Conservation (phyloP, 2,329 filamentous ascomycete genomes). For the Macrophomina phaseolina region DNA sequence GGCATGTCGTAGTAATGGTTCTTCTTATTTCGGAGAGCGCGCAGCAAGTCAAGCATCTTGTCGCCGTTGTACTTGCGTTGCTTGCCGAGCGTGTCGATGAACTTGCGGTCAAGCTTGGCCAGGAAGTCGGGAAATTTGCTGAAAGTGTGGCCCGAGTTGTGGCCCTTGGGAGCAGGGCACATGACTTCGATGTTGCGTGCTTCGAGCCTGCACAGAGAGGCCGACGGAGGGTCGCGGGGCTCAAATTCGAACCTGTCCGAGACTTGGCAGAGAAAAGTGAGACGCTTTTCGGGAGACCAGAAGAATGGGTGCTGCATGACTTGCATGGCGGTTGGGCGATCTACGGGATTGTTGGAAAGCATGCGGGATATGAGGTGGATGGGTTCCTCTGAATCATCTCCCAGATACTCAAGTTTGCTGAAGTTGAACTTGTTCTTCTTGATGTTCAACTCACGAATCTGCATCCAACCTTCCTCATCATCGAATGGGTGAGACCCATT, state of each 20-base stretch:
- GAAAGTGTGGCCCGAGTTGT: constrained; percentile 54
- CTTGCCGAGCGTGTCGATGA: constrained; percentile 88
- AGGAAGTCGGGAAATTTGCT: constrained; percentile 76
- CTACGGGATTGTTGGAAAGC: constrained; percentile 69
- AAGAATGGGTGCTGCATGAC: constrained; percentile 96
- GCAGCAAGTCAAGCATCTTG: constrained; percentile 81
- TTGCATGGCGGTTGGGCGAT: constrained; percentile 74
- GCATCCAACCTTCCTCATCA: constrained; percentile 91
- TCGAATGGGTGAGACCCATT: constrained; percentile 93
- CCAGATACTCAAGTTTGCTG: constrained; percentile 72
- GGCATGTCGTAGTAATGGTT: constrained; percentile 98
- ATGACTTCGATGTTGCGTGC: constrained; percentile 53
- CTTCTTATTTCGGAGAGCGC: constrained; percentile 92
- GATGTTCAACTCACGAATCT: constrained; percentile 85
- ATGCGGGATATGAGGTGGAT: constrained; percentile 85
- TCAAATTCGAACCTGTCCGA: constrained; percentile 97
- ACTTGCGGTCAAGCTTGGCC: constrained; percentile 73
- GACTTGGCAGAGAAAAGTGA: constrained; percentile 93
- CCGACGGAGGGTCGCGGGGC: constrained; percentile 78
- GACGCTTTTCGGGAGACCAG: constrained; percentile 86
- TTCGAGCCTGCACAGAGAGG: constrained; percentile 66
- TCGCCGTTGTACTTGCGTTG: constrained; percentile 92
- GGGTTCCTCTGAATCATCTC: constrained; percentile 85
- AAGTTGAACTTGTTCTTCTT: constrained; percentile 84
- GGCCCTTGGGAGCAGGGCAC: constrained; percentile 11